phyloP scores from a whole-genome alignment of 768 basidiomycete genomes.

The Austroboletus eburneus region DNA sequence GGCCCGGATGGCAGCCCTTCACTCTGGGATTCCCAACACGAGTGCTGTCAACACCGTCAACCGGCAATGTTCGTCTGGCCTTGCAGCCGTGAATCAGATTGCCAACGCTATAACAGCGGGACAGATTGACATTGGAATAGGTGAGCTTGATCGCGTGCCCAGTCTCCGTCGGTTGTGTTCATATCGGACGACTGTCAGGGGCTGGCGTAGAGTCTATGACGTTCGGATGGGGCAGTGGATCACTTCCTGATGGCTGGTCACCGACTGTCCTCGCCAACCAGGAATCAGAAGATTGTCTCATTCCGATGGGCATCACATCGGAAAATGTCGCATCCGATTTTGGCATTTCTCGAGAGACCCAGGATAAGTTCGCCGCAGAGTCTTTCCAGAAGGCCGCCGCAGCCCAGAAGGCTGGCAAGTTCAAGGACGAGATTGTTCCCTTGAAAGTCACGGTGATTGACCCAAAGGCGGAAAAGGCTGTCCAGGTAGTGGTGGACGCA shows the following conservation, averaged over 20 bases:
- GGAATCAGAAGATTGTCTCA: slow-evolving; percentile 75
- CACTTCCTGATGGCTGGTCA: slow-evolving; percentile 55
- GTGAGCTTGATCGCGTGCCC: slow-evolving; percentile 36
- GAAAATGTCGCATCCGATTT: slow-evolving; percentile 86
- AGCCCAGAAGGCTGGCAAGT: slow-evolving; percentile 77
- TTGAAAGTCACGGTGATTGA: slow-evolving; percentile 66
- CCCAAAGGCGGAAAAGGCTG: slow-evolving; percentile 67
- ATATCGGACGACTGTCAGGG: slow-evolving; percentile 37
- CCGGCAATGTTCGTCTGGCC: slow-evolving; percentile 85
- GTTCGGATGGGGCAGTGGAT: slow-evolving; percentile 59
- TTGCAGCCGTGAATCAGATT: slow-evolving; percentile 78
- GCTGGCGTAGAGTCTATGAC: slow-evolving; percentile 93
- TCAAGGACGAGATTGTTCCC: slow-evolving; percentile 81
- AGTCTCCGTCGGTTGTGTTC: slow-evolving; percentile 1
- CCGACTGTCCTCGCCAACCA: slow-evolving; percentile 60
- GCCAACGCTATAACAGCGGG: slow-evolving; percentile 74
- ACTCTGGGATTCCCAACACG: slow-evolving; percentile 79
- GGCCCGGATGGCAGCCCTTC: slow-evolving; percentile 84
- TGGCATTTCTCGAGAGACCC: slow-evolving; percentile 64
- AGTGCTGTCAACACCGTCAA: slow-evolving; percentile 79
- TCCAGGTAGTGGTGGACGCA: slow-evolving; percentile 63
- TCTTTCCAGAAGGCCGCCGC: slow-evolving; percentile 83
- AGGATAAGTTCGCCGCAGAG: slow-evolving; percentile 80
- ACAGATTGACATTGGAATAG: slow-evolving; percentile 88
- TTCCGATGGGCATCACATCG: slow-evolving; percentile 93